Evolutionary conservation across 306 rosid species (phyloP), one percentile per base, ranked within the genome.

Genomic region (Acacia acuminata): DNA sequence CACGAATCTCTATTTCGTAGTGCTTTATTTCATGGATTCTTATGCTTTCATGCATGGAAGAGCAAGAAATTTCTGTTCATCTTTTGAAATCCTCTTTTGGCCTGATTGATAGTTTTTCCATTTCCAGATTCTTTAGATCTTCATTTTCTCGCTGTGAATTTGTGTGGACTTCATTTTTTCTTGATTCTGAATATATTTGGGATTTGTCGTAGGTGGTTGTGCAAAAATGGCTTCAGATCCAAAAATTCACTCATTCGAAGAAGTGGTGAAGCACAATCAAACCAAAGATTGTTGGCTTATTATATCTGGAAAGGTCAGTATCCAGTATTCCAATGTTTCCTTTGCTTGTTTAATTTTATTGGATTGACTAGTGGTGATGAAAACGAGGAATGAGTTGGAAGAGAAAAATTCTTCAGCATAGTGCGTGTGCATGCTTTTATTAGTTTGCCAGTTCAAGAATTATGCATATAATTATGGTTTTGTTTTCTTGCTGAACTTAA

Each of bases 281-380:
- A 88, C 90, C 78, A 87, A 92, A 88, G 99, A 95, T 90, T 95
- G 99, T 78, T 95, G 99, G 98, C 90, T 95, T 65, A 42, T 95
- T 61, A 86, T 95, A 53, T 82, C 91, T 42, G 98, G 98, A 56
- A 93, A 95, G 99, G 99, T 95, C 68, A 60, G 87, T 77, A 88
- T 64, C 56, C 32, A 8, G 60, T 36, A n/a, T 27, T 79, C 85
- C 45, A 2, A 11, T 44, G 22, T 73, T 82, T 71, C 3, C 7
- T 30, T 2, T 82, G 68, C 10, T 30, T 25, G 50, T 36, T 76
- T 70, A 13, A 38, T 40, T 73, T 34, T 73, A 38, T 60, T 60
- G 77, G 60, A 61, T 68, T 75, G 67, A 51, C 47, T 50, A 56
- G 50, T 42, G 24, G 36, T 25, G 58, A 10, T 72, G 40, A 64